Evolutionary conservation across 495 filamentous ascomycete genomes (phyloP), one percentile per base, ranked within the genome.

Genomic region (Glutinoglossum americanum): DNA sequence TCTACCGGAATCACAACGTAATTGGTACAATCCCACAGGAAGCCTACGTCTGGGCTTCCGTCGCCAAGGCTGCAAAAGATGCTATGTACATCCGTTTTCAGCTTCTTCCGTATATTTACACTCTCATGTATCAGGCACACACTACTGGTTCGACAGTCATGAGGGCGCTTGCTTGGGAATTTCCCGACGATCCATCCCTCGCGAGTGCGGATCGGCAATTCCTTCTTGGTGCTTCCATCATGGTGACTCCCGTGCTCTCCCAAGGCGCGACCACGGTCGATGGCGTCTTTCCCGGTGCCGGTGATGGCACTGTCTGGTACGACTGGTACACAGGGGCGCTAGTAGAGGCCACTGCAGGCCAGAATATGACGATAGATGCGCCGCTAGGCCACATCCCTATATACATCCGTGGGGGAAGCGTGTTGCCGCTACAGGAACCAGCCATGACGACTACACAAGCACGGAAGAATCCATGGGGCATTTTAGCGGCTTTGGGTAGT

Each of bases 1-100:
- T 92, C 71, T 94, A 89, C 67, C 77, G 85, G 3, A 90, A 90
- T 67, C 87, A 94, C 71, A 89, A 90, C 64, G 71, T 70, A 2
- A 69, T 82, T 21, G 71, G 71, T 1, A 76, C 82, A 21, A 74
- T 74, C 56, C 60, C 75, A 0, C 87, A 94, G 65, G 87, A 94
- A 66, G 81, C 85, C 0, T 94, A 88, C 64, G 60, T 72, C 1
- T 94, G 87, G 87, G 67, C 72, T 2, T 74, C 75, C 0, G 85
- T 90, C 1, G 75, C 76, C 7, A 76, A 80, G 1, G 84, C 87
- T 0, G 70, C 78, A 21, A 79, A 77, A 58, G 69, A 64, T 0
- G 87, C 83, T 0, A 92, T 90, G 79, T 67, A 71, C 15, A 83
- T 89, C 53, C 79, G 87, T 26, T 94, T 86, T 64, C 63, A 72